Evolutionary conservation across 805 yeast genomes (phyloP).

Genomic region (Monosporozyma unispora): DNA sequence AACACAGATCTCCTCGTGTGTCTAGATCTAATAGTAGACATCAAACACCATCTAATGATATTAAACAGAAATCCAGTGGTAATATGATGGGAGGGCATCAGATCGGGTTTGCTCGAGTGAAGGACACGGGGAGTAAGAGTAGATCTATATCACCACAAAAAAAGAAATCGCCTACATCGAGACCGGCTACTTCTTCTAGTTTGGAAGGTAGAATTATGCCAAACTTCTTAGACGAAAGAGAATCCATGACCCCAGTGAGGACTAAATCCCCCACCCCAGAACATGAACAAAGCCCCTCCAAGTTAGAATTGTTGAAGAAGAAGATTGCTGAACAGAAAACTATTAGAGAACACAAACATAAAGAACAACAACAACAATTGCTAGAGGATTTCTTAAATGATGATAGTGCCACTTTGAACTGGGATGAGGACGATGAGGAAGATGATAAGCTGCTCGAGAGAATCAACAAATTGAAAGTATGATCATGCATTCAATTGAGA

Average conservation of each 20-base stretch:
- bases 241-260: background rate
- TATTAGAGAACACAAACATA: slow-evolving; percentile 18
- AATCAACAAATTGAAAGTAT: slow-evolving; percentile 10
- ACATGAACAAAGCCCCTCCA: slow-evolving; percentile 2
- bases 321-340: slow-evolving; percentile 26
- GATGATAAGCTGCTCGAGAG: slow-evolving; percentile 19
- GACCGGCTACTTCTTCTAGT: background rate
- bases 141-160: background rate
- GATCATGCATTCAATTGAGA: too few relatives aligned
- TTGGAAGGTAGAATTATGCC: slow-evolving; percentile 1
- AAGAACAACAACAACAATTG: slow-evolving; percentile 22
- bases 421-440: slow-evolving; percentile 25
- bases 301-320: slow-evolving; percentile 18
- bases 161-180: background rate
- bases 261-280: background rate
- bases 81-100: slow-evolving; percentile 1
- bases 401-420: slow-evolving; percentile 15
- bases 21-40: background rate
- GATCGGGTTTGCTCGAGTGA: background rate
- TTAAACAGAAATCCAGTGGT: background rate
- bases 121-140: background rate
- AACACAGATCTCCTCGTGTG: background rate
- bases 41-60: background rate
- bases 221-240: background rate
- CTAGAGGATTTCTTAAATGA: slow-evolving; percentile 23